phyloP scores from a whole-genome alignment of 2,329 filamentous ascomycete genomes.

The Diplodia intermedia region DNA sequence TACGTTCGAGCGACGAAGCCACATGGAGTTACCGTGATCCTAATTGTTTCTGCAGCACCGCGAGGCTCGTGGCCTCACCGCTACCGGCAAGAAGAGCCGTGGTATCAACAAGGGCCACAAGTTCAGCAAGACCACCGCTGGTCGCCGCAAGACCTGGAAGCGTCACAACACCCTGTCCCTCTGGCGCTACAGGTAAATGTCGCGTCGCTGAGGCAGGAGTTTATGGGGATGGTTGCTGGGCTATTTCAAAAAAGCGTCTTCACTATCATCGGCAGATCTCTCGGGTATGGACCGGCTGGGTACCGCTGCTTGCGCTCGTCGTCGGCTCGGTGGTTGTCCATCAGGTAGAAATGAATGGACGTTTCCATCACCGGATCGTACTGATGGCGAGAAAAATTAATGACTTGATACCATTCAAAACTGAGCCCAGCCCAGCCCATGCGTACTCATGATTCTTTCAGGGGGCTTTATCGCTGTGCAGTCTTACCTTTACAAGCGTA shows the following conservation, averaged over 20 bases:
- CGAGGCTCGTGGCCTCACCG: conserved; percentile 94
- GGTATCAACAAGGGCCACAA: conserved; percentile 99
- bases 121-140: conserved; percentile 98
- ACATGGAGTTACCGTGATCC: background rate
- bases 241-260: conserved; percentile 31
- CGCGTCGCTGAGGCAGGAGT: conserved; percentile 34
- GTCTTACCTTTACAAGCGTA: too few relatives aligned
- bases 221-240: conserved; percentile 25
- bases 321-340: conserved; percentile 25
- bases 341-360: conserved; percentile 34
- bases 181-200: conserved; percentile 91
- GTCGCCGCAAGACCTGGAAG: conserved; percentile 99
- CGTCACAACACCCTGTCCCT: conserved; percentile 98
- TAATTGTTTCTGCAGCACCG: conserved; percentile 72
- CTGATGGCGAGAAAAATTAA: conserved; percentile 28
- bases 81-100: conserved; percentile 99
- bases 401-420: conserved; percentile 30
- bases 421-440: too few relatives aligned
- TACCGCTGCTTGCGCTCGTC: conserved; percentile 23
- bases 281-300: conserved; percentile 22
- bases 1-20: conserved; percentile 38
- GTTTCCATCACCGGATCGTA: conserved; percentile 23
- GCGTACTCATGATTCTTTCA: background rate
- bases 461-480: background rate
- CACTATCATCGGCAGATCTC: conserved; percentile 17